phyloP scores from a whole-genome alignment of 2,329 filamentous ascomycete genomes.

The Fusarium longipes region DNA sequence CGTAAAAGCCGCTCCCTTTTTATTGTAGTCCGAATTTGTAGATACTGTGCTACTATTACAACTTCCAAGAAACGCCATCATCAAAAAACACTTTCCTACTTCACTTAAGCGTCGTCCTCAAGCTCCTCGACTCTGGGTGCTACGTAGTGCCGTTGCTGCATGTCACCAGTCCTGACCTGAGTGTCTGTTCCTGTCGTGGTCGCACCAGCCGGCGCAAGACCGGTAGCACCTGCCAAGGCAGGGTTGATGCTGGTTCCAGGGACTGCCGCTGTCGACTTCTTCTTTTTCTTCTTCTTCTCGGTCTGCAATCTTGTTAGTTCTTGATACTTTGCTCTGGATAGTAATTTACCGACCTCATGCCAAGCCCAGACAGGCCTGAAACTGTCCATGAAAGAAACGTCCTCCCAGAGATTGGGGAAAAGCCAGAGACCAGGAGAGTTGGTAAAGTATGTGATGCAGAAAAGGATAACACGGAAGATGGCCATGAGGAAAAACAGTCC shows the following conservation, averaged over 20 bases:
- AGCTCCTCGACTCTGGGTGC: constrained; percentile 67
- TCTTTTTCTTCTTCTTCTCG: constrained; percentile 65
- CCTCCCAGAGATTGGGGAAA: constrained; percentile 97
- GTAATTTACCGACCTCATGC: constrained; percentile 79
- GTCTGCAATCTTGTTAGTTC: constrained; percentile 46
- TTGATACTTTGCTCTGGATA: background rate
- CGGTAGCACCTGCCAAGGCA: constrained; percentile 64
- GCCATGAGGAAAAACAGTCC: constrained; percentile 98
- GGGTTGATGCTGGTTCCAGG: constrained; percentile 52
- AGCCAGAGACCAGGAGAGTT: constrained; percentile 93
- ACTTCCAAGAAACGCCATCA: constrained; percentile 43
- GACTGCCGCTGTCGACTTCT: constrained; percentile 58
- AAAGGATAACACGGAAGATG: constrained; percentile 94
- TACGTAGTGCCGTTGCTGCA: constrained; percentile 58
- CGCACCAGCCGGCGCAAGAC: constrained; percentile 63
- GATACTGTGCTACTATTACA: constrained; percentile 41
- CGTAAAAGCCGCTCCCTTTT: constrained; percentile 19
- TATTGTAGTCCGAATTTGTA: constrained; percentile 27
- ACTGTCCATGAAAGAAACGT: constrained; percentile 97
- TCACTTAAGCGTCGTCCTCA: constrained; percentile 59
- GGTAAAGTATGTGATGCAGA: constrained; percentile 89
- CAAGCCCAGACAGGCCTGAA: constrained; percentile 97
- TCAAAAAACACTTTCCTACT: constrained; percentile 25
- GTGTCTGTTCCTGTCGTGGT: constrained; percentile 68
- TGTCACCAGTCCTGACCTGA: constrained; percentile 58